phyloP scores from a whole-genome alignment of 257 asterid genomes.

The Nicotiana benthamiana region DNA sequence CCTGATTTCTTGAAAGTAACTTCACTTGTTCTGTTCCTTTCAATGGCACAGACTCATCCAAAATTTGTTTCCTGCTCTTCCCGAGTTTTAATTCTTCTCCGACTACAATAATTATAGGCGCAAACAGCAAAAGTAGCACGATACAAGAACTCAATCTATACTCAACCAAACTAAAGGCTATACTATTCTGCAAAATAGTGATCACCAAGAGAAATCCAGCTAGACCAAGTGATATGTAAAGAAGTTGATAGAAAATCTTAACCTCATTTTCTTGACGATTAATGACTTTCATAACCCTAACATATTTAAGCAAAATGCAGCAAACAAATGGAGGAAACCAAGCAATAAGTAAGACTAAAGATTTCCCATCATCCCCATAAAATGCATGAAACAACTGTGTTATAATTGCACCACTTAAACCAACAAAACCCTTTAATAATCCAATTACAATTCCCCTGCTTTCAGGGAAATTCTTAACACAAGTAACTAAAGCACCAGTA shows the following conservation, averaged over 20 bases:
- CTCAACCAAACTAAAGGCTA: too few relatives aligned
- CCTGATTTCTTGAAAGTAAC: too few relatives aligned
- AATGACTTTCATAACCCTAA: conserved; percentile 29
- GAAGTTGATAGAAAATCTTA: conserved; percentile 31
- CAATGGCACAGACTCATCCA: too few relatives aligned
- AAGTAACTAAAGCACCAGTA: conserved; percentile 54
- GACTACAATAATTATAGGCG: conserved; percentile 23
- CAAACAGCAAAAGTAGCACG: conserved; percentile 23
- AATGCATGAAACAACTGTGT: conserved; percentile 49
- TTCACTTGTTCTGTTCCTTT: too few relatives aligned
- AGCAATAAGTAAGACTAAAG: conserved; percentile 40
- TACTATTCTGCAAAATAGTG: conserved; percentile 32
- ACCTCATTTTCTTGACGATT: conserved; percentile 33
- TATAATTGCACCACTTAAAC: conserved; percentile 59
- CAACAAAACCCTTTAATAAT: conserved; percentile 49
- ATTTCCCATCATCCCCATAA: conserved; percentile 34
- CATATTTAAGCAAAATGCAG: conserved; percentile 23
- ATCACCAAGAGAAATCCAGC: conserved; percentile 44
- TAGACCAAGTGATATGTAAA: conserved; percentile 33
- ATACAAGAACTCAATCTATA: conserved; percentile 20
- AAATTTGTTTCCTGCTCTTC: conserved; percentile 11
- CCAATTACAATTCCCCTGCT: conserved; percentile 54
- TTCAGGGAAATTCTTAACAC: conserved; percentile 63
- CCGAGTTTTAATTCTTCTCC: conserved; percentile 31
- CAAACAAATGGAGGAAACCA: conserved; percentile 67